Base-by-base conservation (phyloP, 495 filamentous ascomycete species). In the Rostrohypoxylon terebratum region DNA sequence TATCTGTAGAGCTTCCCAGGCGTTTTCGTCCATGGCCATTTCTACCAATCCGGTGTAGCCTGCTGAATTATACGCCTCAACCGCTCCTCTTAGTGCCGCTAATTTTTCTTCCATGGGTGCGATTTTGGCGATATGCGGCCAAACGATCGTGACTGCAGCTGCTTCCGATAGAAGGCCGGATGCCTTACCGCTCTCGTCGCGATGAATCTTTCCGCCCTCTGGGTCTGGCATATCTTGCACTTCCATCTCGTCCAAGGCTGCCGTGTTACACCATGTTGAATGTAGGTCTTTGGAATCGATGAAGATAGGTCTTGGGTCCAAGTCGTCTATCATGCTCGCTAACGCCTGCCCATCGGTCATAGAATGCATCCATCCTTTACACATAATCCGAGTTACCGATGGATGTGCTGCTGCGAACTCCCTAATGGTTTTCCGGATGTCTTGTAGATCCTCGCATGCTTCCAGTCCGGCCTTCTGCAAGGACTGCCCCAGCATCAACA, bases 1-100 rank as follows among this genome's bases (percentile, higher is more conserved):
- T 20, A 77, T 69, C 9, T 85, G 82, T 34, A 92, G 69, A 31
- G 87, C 82, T 14, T 86, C 84, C 89, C 89, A 91, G 21, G 81
- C 81, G 8, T 80, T 81, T 31, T 90, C 85, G 45, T 90, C 87
- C 89, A 91, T 90, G n/a, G 88, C 89, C 88, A 92, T 90, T 68
- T 92, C 90, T 0, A 92, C 82, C 62, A 89, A 59, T 0, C 90
- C 89, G 1, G 90, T 91, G 66, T 90, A 90, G 2, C 89, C 89
- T 3, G 81, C 80, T 0, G 82, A 79, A 34, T 84, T 84, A 71
- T 90, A 90, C 9, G 83, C 81, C 4, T 66, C 47, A 13, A 89
- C 80, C 0, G 88, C 88, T 0, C 78, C 77, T 40, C 78, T 75
- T 53, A 90, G 74, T 0, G 87, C 84, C n/a, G 68, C 77, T 9